Percentiles rank a stretch among this genome's conserved stretches.
Evolutionary conservation across 768 basidiomycete species (phyloP).

Genomic region (Pisolithus marmoratus): DNA sequence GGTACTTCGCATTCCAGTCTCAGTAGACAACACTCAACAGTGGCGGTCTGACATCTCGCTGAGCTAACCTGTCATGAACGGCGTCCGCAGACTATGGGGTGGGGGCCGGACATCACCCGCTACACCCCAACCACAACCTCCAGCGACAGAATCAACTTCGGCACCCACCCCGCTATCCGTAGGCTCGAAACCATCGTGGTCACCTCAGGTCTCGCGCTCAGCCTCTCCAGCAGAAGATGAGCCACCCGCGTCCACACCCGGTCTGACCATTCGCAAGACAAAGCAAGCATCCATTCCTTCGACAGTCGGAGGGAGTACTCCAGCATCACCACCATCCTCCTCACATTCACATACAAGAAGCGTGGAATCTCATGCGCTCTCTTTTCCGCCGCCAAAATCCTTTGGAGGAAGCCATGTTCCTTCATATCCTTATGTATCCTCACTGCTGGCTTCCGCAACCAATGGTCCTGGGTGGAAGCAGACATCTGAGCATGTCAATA

Average conservation of each 20-base stretch:
- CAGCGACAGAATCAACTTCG: constrained; percentile 9
- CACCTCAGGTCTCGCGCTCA: constrained; percentile 38
- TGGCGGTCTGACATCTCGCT: too few species aligned
- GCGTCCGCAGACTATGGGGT: constrained; percentile 60
- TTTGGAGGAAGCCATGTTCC: constrained; percentile 16
- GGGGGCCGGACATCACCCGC: constrained; percentile 32
- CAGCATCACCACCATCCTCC: constrained; percentile 17
- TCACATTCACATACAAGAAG: constrained; percentile 21
- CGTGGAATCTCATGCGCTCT: constrained; percentile 11
- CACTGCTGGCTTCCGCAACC: constrained; percentile 23
- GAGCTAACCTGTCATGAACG: constrained; percentile 47
- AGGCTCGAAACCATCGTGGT: constrained; percentile 39
- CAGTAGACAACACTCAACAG: constrained; percentile 1
- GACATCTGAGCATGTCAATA: constrained; percentile 42
- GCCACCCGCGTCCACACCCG: constrained; percentile 19
- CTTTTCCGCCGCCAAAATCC: constrained; percentile 12
- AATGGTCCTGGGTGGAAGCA: constrained; percentile 39
- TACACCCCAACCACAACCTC: constrained; percentile 23
- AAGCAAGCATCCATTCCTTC: constrained; percentile 24
- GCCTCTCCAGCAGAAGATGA: constrained; percentile 22
- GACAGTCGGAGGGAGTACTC: constrained; percentile 18
- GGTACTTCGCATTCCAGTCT: neutral
- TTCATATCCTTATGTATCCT: constrained; percentile 33
- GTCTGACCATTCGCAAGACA: constrained; percentile 44
- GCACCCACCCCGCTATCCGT: constrained; percentile 18